Base-by-base conservation (phyloP, 768 basidiomycete genomes). In the Rhodotorula kratochvilovae region DNA sequence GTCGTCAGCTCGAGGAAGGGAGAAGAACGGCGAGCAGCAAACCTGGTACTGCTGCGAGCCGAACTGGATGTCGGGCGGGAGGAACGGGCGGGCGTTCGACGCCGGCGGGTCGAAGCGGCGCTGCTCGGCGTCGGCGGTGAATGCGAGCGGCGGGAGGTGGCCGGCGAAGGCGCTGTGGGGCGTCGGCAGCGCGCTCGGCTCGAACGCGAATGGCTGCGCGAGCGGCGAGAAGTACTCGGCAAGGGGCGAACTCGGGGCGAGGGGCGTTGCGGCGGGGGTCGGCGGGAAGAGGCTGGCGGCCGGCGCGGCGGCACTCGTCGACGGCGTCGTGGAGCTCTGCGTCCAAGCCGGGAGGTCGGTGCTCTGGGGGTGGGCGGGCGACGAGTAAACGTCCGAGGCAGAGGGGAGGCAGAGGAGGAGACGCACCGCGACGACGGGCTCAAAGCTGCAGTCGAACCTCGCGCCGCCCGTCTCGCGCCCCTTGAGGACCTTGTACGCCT, bases 401-500 rank as follows among this genome's bases (percentile, higher is more conserved):
- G 48, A 27, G 11, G 48, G 12, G 27, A 23, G 5, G 25, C 36
- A 55, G 55, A 15, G 13, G 48, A 27, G 27, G 15, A 29, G 21
- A 60, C 51, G 35, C 23, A 73, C 72, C 1, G 72, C 56, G n/a
- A 67, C 63, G 11, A 10, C 57, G 55, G 80, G 81, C 71, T 82
- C 81, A 42, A 81, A 81, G 63, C 81, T 81, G 60, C 85, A 81
- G 23, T 78, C 80, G 36, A 89, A 80, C 61, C 82, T 84, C 81
- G 85, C 84, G 46, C 85, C 87, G 63, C 85, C 85, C 46, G 86
- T 77, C 56, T 81, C 79, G 48, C 83, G 82, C 5, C 83, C 83
- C 58, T 88, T 77, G 29, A 91, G 80, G 56, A 81, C 81, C 57
- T 80, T 79, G 75, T 81, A 84, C 23, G 89, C 89, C 19, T 78